phyloP scores from a whole-genome alignment of 768 basidiomycete species.

The Lactarius trivialis region DNA sequence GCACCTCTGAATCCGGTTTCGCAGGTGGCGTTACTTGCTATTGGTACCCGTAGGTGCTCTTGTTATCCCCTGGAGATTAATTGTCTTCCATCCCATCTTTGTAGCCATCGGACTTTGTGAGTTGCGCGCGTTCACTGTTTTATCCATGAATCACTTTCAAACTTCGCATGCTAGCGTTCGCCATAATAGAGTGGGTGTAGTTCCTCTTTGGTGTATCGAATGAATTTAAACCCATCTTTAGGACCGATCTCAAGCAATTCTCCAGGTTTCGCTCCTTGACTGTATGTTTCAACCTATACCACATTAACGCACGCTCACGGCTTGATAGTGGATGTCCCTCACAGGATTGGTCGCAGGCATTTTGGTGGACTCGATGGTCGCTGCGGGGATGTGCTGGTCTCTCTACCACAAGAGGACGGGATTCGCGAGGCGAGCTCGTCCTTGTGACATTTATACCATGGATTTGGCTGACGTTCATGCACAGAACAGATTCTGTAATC shows the following conservation, averaged over 20 bases:
- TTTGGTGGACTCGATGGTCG: background rate
- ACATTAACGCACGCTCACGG: background rate
- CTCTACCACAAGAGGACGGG: background rate
- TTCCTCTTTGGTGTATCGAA: background rate
- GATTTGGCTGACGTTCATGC: background rate
- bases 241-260: background rate
- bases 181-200: background rate
- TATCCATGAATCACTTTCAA: background rate
- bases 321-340: background rate
- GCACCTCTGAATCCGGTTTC: too few relatives aligned
- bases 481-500: background rate
- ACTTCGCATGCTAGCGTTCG: background rate
- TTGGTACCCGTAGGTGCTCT: too few relatives aligned
- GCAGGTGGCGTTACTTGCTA: too few relatives aligned
- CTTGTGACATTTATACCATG: background rate
- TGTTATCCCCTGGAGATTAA: background rate
- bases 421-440: background rate
- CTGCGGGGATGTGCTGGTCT: background rate
- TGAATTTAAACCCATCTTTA: background rate
- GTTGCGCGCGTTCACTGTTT: background rate
- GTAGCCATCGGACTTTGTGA: background rate
- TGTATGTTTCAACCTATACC: background rate
- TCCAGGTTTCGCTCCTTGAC: background rate
- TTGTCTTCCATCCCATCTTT: background rate
- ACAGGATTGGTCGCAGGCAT: background rate